Percentiles rank a stretch among this genome's conserved stretches.
These are phyloP conservation scores for Asterionellopsis glacialis DNA, from an alignment of 108 stramenopile species.

Conservation along the genomic window DNA sequence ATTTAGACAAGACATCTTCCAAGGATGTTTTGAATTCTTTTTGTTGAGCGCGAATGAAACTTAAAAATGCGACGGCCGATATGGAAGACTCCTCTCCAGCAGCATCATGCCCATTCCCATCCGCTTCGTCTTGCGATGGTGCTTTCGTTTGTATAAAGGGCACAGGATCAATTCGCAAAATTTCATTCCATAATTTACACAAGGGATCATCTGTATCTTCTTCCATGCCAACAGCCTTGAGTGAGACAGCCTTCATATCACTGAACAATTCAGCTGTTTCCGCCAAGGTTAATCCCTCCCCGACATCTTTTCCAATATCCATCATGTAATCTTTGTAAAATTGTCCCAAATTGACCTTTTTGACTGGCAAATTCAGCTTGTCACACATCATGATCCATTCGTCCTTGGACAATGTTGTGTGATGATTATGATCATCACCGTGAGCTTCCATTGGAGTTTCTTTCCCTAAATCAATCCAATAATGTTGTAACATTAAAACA, in stretches of 20 bases:
- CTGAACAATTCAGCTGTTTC: conserved; percentile 19
- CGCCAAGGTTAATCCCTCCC: not conserved
- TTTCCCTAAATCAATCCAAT: conserved; percentile 64
- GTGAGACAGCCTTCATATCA: conserved; percentile 16
- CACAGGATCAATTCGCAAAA: conserved; percentile 37
- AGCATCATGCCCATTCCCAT: conserved; percentile 4
- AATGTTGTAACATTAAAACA: conserved; percentile 40
- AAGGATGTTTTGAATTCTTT: conserved; percentile 42
- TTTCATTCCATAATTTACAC: conserved; percentile 31
- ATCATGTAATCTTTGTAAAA: not conserved
- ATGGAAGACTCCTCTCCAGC: conserved; percentile 17
- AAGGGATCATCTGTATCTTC: conserved; percentile 21
- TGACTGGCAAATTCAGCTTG: conserved; percentile 44
- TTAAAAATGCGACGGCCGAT: conserved; percentile 55
- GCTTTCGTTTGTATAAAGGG: conserved; percentile 5
- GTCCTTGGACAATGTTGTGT: conserved; percentile 15
- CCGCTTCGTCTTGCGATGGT: conserved; percentile 9
- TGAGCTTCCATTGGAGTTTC: conserved; percentile 6
- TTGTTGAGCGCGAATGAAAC: conserved; percentile 58
- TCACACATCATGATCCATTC: conserved; percentile 58
- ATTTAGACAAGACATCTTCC: conserved; percentile 58
- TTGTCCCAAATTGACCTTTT: conserved; percentile 7
- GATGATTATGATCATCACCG: conserved; percentile 1
- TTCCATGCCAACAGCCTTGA: conserved; percentile 4
- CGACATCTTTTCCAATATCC: conserved; percentile 4